Base-by-base conservation (phyloP, 2,329 filamentous ascomycete genomes). In the Aspergillus floridensis region DNA sequence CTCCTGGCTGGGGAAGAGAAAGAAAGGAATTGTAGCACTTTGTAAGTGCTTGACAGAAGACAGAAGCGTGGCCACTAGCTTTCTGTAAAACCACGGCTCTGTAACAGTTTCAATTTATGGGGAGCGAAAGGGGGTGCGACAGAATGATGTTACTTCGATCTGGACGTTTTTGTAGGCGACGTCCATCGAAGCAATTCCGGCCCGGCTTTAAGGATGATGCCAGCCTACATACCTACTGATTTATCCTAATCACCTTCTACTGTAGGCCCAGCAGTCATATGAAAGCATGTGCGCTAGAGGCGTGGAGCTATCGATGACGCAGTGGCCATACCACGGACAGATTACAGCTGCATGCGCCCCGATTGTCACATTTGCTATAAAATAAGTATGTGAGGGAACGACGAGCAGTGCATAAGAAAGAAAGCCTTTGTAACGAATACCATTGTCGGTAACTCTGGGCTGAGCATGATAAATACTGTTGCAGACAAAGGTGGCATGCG, bases 101-200 rank as follows among this genome's bases (percentile, higher is more conserved):
- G 69, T 73, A 72, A 65, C 69, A 65, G 63, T 58, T 64, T 19
- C 38, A 44, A 44, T 44, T 35, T 35, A 35, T 16, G 32, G 38
- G 16, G 14, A 16, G 8, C 6, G 14, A 19, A 19, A 16, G 16
- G 38, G 16, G 65, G 64, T 67, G 66, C 62, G 62, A 64, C 62
- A 64, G 56, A 47, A 60, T 59, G 56, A 53, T 38, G 47, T 60
- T 62, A 52, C 57, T 51, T 60, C 57, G n/a, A 53, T 49, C 55
- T 19, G 21, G 16, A 47, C 29, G 35, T 49, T 50, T 44, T 44
- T 44, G 16, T 44, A 44, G n/a, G 38, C 19, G 38, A 44, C 46
- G 47, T 48, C 49, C 48, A 56, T 41, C 14, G 22, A 16, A 29
- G 35, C 12, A 35, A 41, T 22, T 22, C 44, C 38, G 38, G 38